Conservation (phyloP, 768 basidiomycete species). For the Hericium rajendrae region DNA sequence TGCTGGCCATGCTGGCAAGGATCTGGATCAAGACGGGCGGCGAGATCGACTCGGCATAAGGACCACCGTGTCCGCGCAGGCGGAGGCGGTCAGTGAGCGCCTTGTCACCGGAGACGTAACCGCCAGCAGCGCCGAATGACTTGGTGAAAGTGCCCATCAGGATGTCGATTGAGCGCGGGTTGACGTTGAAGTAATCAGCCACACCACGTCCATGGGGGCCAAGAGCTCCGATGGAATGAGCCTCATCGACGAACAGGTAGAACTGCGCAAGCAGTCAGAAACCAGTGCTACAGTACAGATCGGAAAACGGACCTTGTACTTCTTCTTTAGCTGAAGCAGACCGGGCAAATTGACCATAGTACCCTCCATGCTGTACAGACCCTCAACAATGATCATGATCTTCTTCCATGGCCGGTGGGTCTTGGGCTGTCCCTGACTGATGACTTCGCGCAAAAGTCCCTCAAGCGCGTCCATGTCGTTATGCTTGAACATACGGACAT, state of each 20-base stretch:
- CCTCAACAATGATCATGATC: constrained; percentile 90
- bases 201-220: constrained; percentile 94
- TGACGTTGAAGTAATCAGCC: constrained; percentile 83
- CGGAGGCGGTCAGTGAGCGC: constrained; percentile 75
- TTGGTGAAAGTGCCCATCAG: constrained; percentile 99
- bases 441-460: constrained; percentile 71
- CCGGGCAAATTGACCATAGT: constrained; percentile 78
- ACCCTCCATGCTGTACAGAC: constrained; percentile 98
- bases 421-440: constrained; percentile 95
- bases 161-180: constrained; percentile 77
- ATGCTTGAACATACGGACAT: constrained; percentile 92
- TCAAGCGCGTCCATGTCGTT: constrained; percentile 87
- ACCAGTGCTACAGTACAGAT: background rate
- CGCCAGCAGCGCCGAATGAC: constrained; percentile 89
- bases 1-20: constrained; percentile 87
- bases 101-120: constrained; percentile 86
- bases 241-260: constrained; percentile 93
- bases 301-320: constrained; percentile 70
- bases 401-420: constrained; percentile 99
- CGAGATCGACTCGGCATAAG: constrained; percentile 85
- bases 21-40: constrained; percentile 90
- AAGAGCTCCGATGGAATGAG: constrained; percentile 93
- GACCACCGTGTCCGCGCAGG: constrained; percentile 66
- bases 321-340: constrained; percentile 79
- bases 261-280: constrained; percentile 45